phyloP scores from a whole-genome alignment of 257 asterid genomes.

The Salvia hispanica region DNA sequence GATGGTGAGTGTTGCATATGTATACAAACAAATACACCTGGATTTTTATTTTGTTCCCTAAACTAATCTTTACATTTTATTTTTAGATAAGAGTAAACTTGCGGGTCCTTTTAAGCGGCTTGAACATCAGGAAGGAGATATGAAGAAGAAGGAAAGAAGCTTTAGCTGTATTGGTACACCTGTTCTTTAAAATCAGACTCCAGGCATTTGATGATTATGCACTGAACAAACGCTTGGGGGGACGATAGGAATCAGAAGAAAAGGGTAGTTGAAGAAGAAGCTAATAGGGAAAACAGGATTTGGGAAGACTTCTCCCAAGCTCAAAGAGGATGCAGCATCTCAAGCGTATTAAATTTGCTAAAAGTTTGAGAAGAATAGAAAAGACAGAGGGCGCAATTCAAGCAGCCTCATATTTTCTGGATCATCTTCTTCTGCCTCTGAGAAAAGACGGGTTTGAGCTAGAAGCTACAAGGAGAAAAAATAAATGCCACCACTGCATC shows the following conservation, averaged over 20 bases:
- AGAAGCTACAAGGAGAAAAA: constrained; percentile 74
- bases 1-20: constrained; percentile 53
- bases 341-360: constrained; percentile 61
- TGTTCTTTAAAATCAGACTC: constrained; percentile 84
- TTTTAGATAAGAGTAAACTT: constrained; percentile 71
- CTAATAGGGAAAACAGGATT: constrained; percentile 69
- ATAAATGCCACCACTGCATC: constrained; percentile 72
- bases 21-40: background rate
- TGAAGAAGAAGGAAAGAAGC: constrained; percentile 95
- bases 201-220: constrained; percentile 84
- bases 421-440: constrained; percentile 49
- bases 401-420: constrained; percentile 78
- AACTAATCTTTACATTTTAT: background rate
- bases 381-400: constrained; percentile 76
- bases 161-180: constrained; percentile 82
- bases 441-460: constrained; percentile 52
- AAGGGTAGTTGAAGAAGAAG: constrained; percentile 91
- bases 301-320: constrained; percentile 69
- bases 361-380: constrained; percentile 66
- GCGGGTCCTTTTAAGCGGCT: constrained; percentile 86
- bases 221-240: constrained; percentile 77
- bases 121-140: constrained; percentile 91
- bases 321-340: constrained; percentile 71
- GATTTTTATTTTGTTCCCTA: background rate
- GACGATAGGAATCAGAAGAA: constrained; percentile 81